Evolutionary conservation across 148 eudicot species (phyloP), one percentile per base, ranked within the genome.

Genomic region (Amaranthus hypochondriacus): DNA sequence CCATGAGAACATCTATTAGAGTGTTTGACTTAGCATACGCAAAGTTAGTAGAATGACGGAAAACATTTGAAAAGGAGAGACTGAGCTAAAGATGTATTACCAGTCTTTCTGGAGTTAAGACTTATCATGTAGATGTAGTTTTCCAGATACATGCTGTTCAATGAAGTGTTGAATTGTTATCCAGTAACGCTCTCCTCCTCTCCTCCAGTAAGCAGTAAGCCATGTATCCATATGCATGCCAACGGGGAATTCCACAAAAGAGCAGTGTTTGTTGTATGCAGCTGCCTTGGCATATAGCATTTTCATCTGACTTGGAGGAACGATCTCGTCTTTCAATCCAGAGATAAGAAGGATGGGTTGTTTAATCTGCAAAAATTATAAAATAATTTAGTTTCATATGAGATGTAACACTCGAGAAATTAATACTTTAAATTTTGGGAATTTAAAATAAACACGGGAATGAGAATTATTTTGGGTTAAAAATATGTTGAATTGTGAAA

Each of bases 221-320:
- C 98, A 93, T 65, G 98, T 93, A 86, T 93, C 97, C 98, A 93
- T 93, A 79, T 93, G 98, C 98, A 93, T 91, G 86, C 98, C 98
- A 28, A 79, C 82, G 54, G 97, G 97, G 59, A 93, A 93, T 60
- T 91, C 98, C 65, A 84, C 93, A 82, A 91, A 91, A 63, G 39
- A 62, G 75, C 98, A 89, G n/a, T 66, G 75, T 39, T 46, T 81
- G 74, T 93, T 93, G 76, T 71, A 92, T 43, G 91, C 87, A 77
- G 98, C 98, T 50, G 95, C 97, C 83, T 89, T 91, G 61, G 93
- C 98, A 77, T 93, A 93, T 12, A 93, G 77, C 90, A 93, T 75
- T 78, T 87, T 82, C 95, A 91, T 93, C 80, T 93, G 98, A 13
- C 62, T 62, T 56, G 98, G 90, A 71, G 98, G 98, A 82, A 93